A percentile compares a stretch with the other conserved stretches of the same genome.
phyloP scores from a whole-genome alignment of 768 basidiomycete genomes.

The Paxillus rubicundulus region DNA sequence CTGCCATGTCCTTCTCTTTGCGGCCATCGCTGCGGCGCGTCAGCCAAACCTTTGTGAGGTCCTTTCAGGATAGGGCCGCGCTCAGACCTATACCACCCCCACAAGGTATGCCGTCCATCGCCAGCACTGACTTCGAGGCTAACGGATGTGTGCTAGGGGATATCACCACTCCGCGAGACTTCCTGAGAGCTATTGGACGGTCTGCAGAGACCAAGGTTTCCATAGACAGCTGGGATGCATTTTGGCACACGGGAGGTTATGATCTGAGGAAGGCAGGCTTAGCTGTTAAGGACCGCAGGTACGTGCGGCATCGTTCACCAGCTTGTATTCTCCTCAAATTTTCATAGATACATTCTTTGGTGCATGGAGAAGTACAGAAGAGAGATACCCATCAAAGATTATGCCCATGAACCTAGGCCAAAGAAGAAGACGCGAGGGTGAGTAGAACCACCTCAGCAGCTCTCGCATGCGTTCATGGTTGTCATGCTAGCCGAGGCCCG shows the following conservation, averaged over 20 bases:
- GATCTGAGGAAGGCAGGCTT: conserved; percentile 67
- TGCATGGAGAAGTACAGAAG: conserved; percentile 77
- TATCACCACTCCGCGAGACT: conserved; percentile 57
- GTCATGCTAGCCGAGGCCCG: conserved; percentile 60
- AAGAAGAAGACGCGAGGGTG: conserved; percentile 82
- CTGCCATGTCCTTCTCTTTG: conserved; percentile 22
- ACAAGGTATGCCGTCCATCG: conserved; percentile 15
- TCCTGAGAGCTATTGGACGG: conserved; percentile 75
- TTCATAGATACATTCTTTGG: conserved; percentile 76
- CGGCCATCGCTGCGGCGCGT: conserved; percentile 18
- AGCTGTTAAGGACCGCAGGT: conserved; percentile 69
- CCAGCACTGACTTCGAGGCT: background rate
- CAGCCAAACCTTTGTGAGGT: conserved; percentile 22
- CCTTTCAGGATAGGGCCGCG: conserved; percentile 31
- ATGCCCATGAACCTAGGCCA: conserved; percentile 63
- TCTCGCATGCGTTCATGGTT: conserved; percentile 2
- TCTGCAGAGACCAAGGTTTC: conserved; percentile 61
- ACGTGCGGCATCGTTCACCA: conserved; percentile 20
- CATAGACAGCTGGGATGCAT: conserved; percentile 64
- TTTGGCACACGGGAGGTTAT: conserved; percentile 61
- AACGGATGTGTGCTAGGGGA: conserved; percentile 34
- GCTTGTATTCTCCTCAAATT: conserved; percentile 2
- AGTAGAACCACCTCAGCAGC: conserved; percentile 23
- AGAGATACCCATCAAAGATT: conserved; percentile 51
- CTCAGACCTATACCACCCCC: conserved; percentile 21